phyloP scores from a whole-genome alignment of 225 moss, liverwort and hornwort genomes.

The Physcomitrium patens region DNA sequence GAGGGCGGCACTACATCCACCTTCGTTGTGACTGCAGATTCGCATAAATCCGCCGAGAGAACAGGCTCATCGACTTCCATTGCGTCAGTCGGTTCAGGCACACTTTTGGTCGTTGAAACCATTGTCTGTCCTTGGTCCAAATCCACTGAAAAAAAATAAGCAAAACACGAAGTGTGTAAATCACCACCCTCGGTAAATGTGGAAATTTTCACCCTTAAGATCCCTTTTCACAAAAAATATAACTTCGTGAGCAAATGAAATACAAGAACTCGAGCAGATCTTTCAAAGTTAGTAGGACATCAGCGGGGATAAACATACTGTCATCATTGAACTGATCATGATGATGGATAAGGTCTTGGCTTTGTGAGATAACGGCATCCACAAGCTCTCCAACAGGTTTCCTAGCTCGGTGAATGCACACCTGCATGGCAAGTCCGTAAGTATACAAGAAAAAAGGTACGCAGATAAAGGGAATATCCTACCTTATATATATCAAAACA shows the following conservation, averaged over 20 bases:
- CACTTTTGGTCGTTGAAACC: conserved; percentile 3
- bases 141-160: conserved; percentile 35
- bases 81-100: conserved; percentile 21
- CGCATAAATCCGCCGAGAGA: conserved; percentile 9
- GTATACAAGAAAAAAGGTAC: conserved; percentile 19
- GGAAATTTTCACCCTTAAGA: no score
- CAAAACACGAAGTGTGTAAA: conserved; percentile 15
- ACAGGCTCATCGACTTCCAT: conserved; percentile 24
- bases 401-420: conserved; percentile 54
- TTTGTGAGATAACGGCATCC: conserved; percentile 33
- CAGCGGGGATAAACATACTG: conserved; percentile 29
- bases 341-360: conserved; percentile 27
- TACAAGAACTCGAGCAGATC: conserved; percentile 13
- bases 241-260: background rate
- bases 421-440: conserved; percentile 31
- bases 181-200: background rate
- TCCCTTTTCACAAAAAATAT: no score
- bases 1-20: conserved; percentile 18
- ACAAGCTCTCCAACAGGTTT: conserved; percentile 49
- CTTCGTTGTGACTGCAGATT: conserved; percentile 6
- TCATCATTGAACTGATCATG: conserved; percentile 28
- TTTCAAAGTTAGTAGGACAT: conserved; percentile 2
- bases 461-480: conserved; percentile 16
- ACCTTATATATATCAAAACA: conserved; percentile 23
- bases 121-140: conserved; percentile 27